Conservation (phyloP, 1,139 yeast genomes). For the Suhomyces terraborum region DNA sequence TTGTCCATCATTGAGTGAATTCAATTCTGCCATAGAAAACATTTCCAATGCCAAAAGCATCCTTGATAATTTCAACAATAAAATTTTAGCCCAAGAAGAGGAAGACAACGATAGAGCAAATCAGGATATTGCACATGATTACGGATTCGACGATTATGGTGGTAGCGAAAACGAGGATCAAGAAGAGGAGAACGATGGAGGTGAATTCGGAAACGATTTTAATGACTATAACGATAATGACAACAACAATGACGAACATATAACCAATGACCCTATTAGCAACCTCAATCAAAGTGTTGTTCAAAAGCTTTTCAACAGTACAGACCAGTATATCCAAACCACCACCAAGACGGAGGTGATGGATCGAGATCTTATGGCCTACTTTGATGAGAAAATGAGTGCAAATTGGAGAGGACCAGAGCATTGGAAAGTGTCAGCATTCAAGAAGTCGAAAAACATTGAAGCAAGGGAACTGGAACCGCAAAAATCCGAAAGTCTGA, state of each 20-base stretch:
- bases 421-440: slow-evolving; percentile 81
- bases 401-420: slow-evolving; percentile 90
- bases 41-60: slow-evolving; percentile 53
- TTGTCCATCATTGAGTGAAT: slow-evolving; percentile 64
- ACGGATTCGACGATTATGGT: slow-evolving; percentile 33
- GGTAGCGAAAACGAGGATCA: slow-evolving; percentile 18
- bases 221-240: slow-evolving; percentile 20
- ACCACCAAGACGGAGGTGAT: slow-evolving; percentile 37
- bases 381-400: slow-evolving; percentile 70
- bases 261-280: slow-evolving; percentile 23
- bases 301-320: slow-evolving; percentile 26
- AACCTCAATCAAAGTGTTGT: slow-evolving; percentile 28
- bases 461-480: slow-evolving; percentile 3
- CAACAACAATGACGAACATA: slow-evolving; percentile 20
- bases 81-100: slow-evolving; percentile 32
- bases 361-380: slow-evolving; percentile 73
- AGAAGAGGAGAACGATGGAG: slow-evolving; percentile 20
- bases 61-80: slow-evolving; percentile 20
- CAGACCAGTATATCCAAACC: slow-evolving; percentile 21
- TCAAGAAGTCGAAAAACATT: slow-evolving; percentile 39
- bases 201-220: slow-evolving; percentile 18
- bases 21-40: slow-evolving; percentile 60
- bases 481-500: slow-evolving; percentile 2
- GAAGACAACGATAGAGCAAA: slow-evolving; percentile 9
- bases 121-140: slow-evolving; percentile 23